phyloP scores from a whole-genome alignment of 2,329 filamentous ascomycete genomes.

The Neurospora sp. region DNA sequence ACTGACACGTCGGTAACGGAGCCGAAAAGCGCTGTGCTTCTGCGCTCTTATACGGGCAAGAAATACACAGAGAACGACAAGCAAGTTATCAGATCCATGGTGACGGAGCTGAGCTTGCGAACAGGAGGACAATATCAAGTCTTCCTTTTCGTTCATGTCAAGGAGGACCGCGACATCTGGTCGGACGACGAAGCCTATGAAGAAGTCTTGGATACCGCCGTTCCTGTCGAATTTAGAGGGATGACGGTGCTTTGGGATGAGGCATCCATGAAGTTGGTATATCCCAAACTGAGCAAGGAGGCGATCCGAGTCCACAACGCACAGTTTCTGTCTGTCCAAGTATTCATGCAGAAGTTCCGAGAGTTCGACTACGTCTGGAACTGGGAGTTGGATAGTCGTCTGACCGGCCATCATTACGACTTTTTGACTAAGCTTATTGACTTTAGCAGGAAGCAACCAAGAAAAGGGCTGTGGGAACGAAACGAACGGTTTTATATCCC shows the following conservation, averaged over 20 bases:
- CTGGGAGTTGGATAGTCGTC: conserved; percentile 76
- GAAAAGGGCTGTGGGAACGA: conserved; percentile 65
- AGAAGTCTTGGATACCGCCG: conserved; percentile 39
- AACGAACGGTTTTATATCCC: conserved; percentile 67
- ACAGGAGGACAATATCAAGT: conserved; percentile 76
- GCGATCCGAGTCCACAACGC: conserved; percentile 46
- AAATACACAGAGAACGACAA: conserved; percentile 70
- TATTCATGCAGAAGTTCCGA: conserved; percentile 65
- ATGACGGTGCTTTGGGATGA: conserved; percentile 71
- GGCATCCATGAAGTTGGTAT: conserved; percentile 63
- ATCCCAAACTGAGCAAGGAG: conserved; percentile 57
- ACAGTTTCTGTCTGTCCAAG: conserved; percentile 66
- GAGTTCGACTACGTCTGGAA: conserved; percentile 81
- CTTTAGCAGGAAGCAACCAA: conserved; percentile 59
- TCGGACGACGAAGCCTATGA: conserved; percentile 50
- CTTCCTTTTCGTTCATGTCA: conserved; percentile 71
- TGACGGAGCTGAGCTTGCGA: conserved; percentile 66
- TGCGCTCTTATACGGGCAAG: conserved; percentile 68
- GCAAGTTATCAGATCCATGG: conserved; percentile 67
- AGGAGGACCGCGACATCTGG: conserved; percentile 49
- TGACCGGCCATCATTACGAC: conserved; percentile 74
- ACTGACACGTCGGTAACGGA: conserved; percentile 22
- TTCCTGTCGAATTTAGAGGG: conserved; percentile 41
- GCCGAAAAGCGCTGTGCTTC: conserved; percentile 59
- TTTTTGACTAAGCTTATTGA: conserved; percentile 56